phyloP scores from a whole-genome alignment of 192 early-diverging fungal species.

The Coemansia sp. region DNA sequence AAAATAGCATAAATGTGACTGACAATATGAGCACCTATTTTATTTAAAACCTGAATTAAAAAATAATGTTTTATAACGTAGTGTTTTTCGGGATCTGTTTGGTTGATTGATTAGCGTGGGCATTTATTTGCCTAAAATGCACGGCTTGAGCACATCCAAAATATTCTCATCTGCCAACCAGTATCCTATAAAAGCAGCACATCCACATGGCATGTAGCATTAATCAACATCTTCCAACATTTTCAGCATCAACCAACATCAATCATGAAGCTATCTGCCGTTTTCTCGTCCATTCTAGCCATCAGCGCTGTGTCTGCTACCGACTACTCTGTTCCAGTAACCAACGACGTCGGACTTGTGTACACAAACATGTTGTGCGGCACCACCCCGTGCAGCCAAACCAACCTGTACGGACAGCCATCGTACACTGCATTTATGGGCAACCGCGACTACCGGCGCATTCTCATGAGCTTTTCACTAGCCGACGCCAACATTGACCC shows the following conservation, averaged over 20 bases:
- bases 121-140: too few relatives aligned
- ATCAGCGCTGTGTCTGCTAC: neutral
- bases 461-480: conserved; percentile 32
- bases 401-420: conserved; percentile 24
- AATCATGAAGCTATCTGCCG: neutral
- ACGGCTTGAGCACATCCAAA: too few relatives aligned
- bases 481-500: neutral
- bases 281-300: neutral
- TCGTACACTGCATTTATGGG: conserved; percentile 31
- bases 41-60: too few relatives aligned
- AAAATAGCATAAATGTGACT: too few relatives aligned
- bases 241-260: neutral
- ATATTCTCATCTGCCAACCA: too few relatives aligned
- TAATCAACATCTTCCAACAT: too few relatives aligned
- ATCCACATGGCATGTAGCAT: too few relatives aligned
- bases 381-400: conserved; percentile 10
- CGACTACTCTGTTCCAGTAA: conserved; percentile 2
- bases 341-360: conserved; percentile 36
- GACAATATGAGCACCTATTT: too few relatives aligned
- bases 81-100: too few relatives aligned
- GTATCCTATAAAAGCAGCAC: too few relatives aligned
- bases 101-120: too few relatives aligned
- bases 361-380: conserved; percentile 31
- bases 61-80: too few relatives aligned
- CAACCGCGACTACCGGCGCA: conserved; percentile 31